Conservation (phyloP, 345 rosid genomes). For the Cardamine resedifolia region DNA sequence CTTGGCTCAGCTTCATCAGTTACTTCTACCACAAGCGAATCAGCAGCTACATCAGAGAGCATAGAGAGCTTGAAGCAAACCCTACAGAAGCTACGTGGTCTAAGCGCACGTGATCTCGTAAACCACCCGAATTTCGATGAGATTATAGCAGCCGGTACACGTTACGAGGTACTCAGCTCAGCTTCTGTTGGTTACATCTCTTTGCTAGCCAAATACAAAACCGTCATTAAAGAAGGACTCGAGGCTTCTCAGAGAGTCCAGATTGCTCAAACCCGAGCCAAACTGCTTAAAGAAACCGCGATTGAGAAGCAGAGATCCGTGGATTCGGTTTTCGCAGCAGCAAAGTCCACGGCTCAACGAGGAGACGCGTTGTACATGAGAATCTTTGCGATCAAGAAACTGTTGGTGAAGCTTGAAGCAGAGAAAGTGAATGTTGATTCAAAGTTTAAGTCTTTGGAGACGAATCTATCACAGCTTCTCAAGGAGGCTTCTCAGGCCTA, state of each 20-base stretch:
- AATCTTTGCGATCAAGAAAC: conserved; percentile 37
- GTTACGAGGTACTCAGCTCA: conserved; percentile 40
- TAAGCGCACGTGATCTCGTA: conserved; percentile 38
- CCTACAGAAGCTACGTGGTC: conserved; percentile 31
- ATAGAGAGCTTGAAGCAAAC: conserved; percentile 29
- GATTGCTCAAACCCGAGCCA: conserved; percentile 31
- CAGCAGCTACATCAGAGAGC: conserved; percentile 37
- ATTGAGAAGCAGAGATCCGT: conserved; percentile 38
- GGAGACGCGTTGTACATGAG: conserved; percentile 31
- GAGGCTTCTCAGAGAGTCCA: conserved; percentile 42
- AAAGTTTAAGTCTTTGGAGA: conserved; percentile 21
- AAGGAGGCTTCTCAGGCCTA: conserved; percentile 37
- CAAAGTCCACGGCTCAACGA: conserved; percentile 22
- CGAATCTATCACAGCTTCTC: conserved; percentile 28
- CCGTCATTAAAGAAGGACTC: conserved; percentile 41
- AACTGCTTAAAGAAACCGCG: conserved; percentile 36
- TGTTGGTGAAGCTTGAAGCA: conserved; percentile 36
- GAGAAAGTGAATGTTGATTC: conserved; percentile 30
- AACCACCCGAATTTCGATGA: conserved; percentile 35
- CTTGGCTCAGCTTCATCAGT: conserved; percentile 28
- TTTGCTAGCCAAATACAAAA: conserved; percentile 42
- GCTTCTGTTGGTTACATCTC: conserved; percentile 42
- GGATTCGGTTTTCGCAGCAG: conserved; percentile 12
- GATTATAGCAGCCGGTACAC: conserved; percentile 36
- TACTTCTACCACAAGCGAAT: conserved; percentile 36